Conservation (phyloP, 2,329 filamentous ascomycete genomes). For the Paraphaeosphaeria sporulosa region DNA sequence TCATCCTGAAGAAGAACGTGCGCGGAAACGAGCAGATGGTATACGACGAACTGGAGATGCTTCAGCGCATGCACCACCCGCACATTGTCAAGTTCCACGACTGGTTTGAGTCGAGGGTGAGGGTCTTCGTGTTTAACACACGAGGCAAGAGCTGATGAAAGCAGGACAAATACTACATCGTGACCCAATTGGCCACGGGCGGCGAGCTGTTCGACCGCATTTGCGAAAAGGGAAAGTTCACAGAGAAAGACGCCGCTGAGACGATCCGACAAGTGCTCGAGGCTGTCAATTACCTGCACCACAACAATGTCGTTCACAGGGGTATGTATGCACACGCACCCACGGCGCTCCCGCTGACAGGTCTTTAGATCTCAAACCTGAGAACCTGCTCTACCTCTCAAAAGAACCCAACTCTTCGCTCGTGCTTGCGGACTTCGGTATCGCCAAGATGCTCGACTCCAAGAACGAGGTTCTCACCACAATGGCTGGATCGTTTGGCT, state of each 20-base stretch:
- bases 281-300: conserved; percentile 92
- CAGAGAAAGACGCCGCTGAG: conserved; percentile 95
- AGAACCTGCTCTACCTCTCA: conserved; percentile 94
- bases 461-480: conserved; percentile 93
- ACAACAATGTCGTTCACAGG: conserved; percentile 94
- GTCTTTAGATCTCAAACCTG: conserved; percentile 86
- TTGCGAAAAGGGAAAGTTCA: conserved; percentile 97
- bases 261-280: conserved; percentile 94
- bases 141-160: conserved; percentile 23
- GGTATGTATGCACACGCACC: conserved; percentile 60
- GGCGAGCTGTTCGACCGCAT: conserved; percentile 98
- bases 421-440: conserved; percentile 96
- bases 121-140: conserved; percentile 33
- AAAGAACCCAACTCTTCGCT: conserved; percentile 79
- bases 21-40: conserved; percentile 99
- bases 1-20: conserved; percentile 99
- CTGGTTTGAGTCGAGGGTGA: conserved; percentile 97
- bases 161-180: conserved; percentile 99
- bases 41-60: conserved; percentile 93
- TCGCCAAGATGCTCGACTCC: conserved; percentile 95
- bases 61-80: conserved; percentile 88
- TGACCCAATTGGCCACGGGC: conserved; percentile 93
- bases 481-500: conserved; percentile 98
- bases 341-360: conserved; percentile 29
- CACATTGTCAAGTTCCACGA: conserved; percentile 98